These are phyloP conservation scores for Lenwebbia sp. DNA, from an alignment of 345 rosid genomes.

Conservation along the genomic window DNA sequence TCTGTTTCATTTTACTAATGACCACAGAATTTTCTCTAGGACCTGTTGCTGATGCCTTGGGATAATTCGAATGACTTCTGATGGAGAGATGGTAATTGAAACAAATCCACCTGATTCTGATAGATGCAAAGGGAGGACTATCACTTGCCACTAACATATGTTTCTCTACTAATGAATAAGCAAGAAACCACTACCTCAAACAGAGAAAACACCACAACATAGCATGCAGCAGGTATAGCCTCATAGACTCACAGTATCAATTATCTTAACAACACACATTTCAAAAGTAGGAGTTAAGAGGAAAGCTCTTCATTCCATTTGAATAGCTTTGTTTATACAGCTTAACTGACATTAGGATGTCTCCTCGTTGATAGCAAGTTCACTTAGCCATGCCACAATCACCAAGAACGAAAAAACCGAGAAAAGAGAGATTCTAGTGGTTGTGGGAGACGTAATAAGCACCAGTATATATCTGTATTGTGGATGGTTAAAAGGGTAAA, in stretches of 20 bases:
- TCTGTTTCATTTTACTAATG: not conserved
- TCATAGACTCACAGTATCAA: not conserved
- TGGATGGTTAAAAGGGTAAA: not conserved
- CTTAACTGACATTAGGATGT: not conserved
- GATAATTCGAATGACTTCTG: not conserved
- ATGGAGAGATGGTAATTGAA: not conserved
- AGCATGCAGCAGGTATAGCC: not conserved
- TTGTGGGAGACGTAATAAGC: not conserved
- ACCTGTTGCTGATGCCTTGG: not conserved
- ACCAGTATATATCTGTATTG: not conserved
- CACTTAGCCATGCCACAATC: not conserved
- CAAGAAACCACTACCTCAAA: not conserved
- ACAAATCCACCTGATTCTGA: not conserved
- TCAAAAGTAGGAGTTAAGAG: not conserved
- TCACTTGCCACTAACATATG: not conserved
- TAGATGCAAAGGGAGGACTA: not conserved
- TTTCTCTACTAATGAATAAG: not conserved
- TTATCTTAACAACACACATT: not conserved
- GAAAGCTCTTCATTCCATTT: not conserved
- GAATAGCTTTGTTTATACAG: not conserved
- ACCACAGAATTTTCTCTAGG: not conserved
- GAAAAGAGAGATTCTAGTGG: not conserved
- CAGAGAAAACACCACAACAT: not conserved
- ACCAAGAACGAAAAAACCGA: not conserved
- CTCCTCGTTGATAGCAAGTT: not conserved